Conservation (phyloP, 129 eudicot genomes). For the Artemisia argyi region DNA sequence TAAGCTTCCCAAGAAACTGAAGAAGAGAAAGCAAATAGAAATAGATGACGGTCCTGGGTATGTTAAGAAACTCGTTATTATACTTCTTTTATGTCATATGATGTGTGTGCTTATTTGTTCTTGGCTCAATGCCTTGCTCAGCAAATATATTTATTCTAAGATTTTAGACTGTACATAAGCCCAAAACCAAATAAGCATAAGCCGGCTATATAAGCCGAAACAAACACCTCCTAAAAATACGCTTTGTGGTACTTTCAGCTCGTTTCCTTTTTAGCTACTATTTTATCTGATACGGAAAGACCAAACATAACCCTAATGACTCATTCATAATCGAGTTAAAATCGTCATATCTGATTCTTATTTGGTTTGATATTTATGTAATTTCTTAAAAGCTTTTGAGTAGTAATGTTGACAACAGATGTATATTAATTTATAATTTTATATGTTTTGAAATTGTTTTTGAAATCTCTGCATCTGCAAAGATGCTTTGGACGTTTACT, state of each 20-base stretch:
- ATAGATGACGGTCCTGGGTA: conserved; percentile 96
- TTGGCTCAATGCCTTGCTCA: neutral
- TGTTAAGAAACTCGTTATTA: conserved; percentile 21
- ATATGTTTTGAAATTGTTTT: neutral
- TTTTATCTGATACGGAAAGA: neutral
- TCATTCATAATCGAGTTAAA: neutral
- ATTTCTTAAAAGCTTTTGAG: neutral
- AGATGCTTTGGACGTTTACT: neutral
- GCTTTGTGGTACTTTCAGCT: neutral
- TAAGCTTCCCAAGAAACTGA: conserved; percentile 81
- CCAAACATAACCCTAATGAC: neutral
- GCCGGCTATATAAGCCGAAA: no score
- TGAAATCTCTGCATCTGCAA: neutral
- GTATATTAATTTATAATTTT: neutral
- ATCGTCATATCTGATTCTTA: neutral
- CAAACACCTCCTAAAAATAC: no score
- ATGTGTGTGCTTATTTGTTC: neutral
- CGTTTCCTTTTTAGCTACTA: neutral
- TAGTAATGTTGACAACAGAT: neutral
- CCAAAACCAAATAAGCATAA: no score
- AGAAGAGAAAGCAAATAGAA: conserved; percentile 63
- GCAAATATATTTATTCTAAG: neutral
- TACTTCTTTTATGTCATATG: neutral
- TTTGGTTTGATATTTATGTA: neutral
- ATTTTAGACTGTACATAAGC: neutral